Conservation (phyloP, 1,284 basidiomycete genomes). For the Boletus smithii region DNA sequence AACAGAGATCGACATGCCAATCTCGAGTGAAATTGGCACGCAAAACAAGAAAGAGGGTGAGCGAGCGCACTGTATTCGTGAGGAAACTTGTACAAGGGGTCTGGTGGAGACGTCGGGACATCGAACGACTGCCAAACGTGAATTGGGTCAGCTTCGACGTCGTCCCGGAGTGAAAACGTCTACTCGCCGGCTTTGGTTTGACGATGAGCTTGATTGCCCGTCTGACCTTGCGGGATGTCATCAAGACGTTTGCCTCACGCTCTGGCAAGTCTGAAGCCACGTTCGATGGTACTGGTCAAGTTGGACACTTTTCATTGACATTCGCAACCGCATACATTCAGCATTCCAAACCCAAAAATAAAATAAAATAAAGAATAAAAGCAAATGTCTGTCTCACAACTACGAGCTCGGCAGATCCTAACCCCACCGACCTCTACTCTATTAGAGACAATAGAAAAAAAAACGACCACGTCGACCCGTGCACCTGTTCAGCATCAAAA, state of each 20-base stretch:
- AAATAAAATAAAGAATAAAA: neutral
- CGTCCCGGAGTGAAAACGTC: neutral
- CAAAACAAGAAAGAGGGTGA: neutral
- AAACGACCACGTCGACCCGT: constrained; percentile 35
- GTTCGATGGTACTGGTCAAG: neutral
- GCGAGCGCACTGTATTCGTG: constrained; percentile 21
- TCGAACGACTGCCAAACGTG: constrained; percentile 23
- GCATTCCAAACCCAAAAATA: constrained; percentile 14
- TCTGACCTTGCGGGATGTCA: constrained; percentile 16
- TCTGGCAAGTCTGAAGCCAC: neutral
- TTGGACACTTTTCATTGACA: neutral
- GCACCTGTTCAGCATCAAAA: constrained; percentile 45
- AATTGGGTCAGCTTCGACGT: neutral
- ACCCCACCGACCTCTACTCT: constrained; percentile 51
- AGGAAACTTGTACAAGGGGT: constrained; percentile 29
- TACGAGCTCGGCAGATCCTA: constrained; percentile 43
- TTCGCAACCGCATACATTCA: neutral
- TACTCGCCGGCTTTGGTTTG: constrained; percentile 31
- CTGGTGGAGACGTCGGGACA: constrained; percentile 22
- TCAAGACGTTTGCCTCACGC: neutral
- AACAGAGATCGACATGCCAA: neutral
- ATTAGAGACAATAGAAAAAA: constrained; percentile 43
- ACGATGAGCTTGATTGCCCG: constrained; percentile 24
- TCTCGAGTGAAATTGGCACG: neutral
- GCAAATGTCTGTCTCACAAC: constrained; percentile 55